Evolutionary conservation across 306 rosid species (phyloP).

Genomic region (Cicer chorassanicum): DNA sequence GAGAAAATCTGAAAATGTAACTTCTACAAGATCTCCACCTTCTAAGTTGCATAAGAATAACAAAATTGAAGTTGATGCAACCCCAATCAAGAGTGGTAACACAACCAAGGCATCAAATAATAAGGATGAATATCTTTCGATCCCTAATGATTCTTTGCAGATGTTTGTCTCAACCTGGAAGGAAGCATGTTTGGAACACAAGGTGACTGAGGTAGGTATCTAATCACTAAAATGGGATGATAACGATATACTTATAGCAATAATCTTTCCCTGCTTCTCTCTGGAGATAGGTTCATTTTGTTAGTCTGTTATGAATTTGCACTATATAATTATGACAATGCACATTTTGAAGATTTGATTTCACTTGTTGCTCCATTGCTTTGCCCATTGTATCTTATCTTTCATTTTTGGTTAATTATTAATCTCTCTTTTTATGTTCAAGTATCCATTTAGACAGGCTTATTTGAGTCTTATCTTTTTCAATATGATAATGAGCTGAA

Average conservation of each 20-base stretch:
- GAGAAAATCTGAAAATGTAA: conserved; percentile 47
- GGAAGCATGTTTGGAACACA: conserved; percentile 64
- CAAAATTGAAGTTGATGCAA: conserved; percentile 42
- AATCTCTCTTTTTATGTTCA: background rate
- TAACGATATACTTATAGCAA: background rate
- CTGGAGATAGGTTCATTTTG: conserved; percentile 21
- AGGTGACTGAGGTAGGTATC: conserved; percentile 62
- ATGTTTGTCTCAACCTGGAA: conserved; percentile 81
- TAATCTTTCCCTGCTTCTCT: conserved; percentile 1
- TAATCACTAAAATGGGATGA: conserved; percentile 14
- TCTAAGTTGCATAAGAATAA: conserved; percentile 47
- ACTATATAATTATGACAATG: background rate
- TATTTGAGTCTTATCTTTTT: background rate
- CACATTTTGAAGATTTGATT: conserved; percentile 19
- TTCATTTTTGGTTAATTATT: conserved; percentile 29
- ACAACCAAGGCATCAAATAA: conserved; percentile 28
- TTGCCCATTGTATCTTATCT: background rate
- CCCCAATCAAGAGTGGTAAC: conserved; percentile 28
- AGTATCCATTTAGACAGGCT: background rate
- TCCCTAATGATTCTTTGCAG: conserved; percentile 56
- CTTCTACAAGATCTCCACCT: conserved; percentile 40
- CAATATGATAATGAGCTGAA: conserved; percentile 11
- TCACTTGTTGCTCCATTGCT: conserved; percentile 2
- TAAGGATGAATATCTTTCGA: conserved; percentile 45
- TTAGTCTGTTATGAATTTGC: conserved; percentile 7